Evolutionary conservation across 352 stramenopile genomes (phyloP).

Genomic region (Phytopythium aichiense): DNA sequence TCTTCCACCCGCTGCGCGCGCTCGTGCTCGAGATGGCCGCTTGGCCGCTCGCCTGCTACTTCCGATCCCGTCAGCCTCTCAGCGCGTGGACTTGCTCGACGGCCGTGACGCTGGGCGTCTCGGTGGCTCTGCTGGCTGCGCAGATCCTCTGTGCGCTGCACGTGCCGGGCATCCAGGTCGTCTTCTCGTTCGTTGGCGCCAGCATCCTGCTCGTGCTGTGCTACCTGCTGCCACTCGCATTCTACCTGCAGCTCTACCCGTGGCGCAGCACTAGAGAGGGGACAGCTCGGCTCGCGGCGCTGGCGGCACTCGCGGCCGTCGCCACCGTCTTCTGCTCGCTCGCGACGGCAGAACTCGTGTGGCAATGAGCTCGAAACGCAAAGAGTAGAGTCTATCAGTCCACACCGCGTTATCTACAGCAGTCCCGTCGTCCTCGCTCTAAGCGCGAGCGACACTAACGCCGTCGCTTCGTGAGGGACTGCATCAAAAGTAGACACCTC

Average conservation of each 20-base stretch:
- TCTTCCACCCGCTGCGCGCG: slow-evolving; percentile 66
- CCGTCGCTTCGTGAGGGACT: not conserved
- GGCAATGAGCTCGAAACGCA: slow-evolving; percentile 1
- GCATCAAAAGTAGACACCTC: not conserved
- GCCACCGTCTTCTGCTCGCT: slow-evolving; percentile 53
- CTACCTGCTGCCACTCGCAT: slow-evolving; percentile 64
- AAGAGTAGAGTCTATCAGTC: slow-evolving; percentile 1
- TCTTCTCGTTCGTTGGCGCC: slow-evolving; percentile 75
- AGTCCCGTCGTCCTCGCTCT: not conserved
- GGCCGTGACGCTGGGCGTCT: slow-evolving; percentile 29
- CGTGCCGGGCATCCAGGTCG: slow-evolving; percentile 58
- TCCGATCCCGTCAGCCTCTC: not conserved
- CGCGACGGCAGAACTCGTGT: slow-evolving; percentile 44
- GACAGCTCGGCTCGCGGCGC: slow-evolving; percentile 20
- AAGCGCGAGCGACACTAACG: not conserved
- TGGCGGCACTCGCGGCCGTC: slow-evolving; percentile 28
- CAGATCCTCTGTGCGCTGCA: slow-evolving; percentile 49
- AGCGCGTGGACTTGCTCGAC: slow-evolving; percentile 13
- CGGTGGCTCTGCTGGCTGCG: slow-evolving; percentile 34
- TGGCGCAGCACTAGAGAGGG: slow-evolving; percentile 28
- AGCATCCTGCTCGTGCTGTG: slow-evolving; percentile 71
- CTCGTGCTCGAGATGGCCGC: slow-evolving; percentile 57
- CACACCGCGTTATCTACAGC: not conserved
- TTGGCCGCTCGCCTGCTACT: slow-evolving; percentile 11
- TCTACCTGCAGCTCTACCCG: slow-evolving; percentile 44